A percentile compares a stretch with the other conserved stretches of the same genome.
Conservation (phyloP, 2,329 filamentous ascomycete species). For the Talaromyces pinophilus region DNA sequence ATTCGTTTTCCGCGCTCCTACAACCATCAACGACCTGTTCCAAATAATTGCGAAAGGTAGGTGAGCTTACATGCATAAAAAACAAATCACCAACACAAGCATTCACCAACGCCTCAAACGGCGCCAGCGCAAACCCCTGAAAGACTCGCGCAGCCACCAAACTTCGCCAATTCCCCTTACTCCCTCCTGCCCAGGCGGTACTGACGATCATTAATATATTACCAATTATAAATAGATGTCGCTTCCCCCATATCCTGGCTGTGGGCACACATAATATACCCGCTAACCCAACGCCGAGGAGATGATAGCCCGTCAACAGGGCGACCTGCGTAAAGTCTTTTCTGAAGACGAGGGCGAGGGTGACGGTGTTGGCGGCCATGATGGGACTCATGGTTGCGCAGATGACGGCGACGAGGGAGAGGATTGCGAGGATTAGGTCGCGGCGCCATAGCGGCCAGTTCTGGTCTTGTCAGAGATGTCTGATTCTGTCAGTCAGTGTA, state of each 20-base stretch:
- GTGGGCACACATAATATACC: constrained; percentile 85
- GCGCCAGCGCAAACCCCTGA: constrained; percentile 82
- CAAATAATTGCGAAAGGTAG: background rate
- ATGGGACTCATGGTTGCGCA: constrained; percentile 82
- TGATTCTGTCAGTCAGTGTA: background rate
- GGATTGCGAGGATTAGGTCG: constrained; percentile 74
- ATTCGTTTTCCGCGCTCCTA: constrained; percentile 78
- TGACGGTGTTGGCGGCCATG: constrained; percentile 83
- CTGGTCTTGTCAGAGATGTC: constrained; percentile 28
- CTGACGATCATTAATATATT: constrained; percentile 71
- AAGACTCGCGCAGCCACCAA: constrained; percentile 77
- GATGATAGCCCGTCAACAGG: constrained; percentile 81
- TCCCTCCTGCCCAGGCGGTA: constrained; percentile 75
- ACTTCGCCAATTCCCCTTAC: constrained; percentile 66
- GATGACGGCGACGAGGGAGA: constrained; percentile 79
- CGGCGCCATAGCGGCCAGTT: constrained; percentile 87
- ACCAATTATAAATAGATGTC: constrained; percentile 81
- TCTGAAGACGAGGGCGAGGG: constrained; percentile 67
- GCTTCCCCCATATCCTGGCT: constrained; percentile 87
- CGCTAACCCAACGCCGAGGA: constrained; percentile 77
- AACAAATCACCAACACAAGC: constrained; percentile 87
- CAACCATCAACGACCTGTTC: background rate
- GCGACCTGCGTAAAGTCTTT: constrained; percentile 73
- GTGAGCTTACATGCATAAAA: constrained; percentile 72
- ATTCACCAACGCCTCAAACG: constrained; percentile 88